A percentile compares a stretch with the other conserved stretches of the same genome.
These are phyloP conservation scores for Populus nigra DNA, from an alignment of 345 rosid species.

Conservation along the genomic window DNA sequence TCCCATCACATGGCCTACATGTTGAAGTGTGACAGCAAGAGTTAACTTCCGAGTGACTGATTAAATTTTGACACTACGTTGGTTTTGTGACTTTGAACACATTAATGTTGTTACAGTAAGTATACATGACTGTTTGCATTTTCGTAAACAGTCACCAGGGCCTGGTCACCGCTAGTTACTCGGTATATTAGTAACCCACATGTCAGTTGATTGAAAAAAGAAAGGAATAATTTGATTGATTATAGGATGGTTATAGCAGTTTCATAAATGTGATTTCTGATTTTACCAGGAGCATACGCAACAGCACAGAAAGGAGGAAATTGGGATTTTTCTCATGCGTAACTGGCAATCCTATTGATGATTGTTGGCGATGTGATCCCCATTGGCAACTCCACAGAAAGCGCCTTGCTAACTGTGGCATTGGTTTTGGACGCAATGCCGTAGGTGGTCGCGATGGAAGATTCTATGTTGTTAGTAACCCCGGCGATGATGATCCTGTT, in stretches of 20 bases:
- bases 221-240: not conserved
- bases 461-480: constrained; percentile 25
- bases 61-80: not conserved
- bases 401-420: constrained; percentile 23
- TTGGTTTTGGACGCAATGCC: constrained; percentile 33
- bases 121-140: not conserved
- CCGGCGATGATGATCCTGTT: constrained; percentile 22
- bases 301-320: constrained; percentile 56
- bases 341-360: constrained; percentile 30
- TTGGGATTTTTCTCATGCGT: constrained; percentile 26
- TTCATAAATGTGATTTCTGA: not conserved
- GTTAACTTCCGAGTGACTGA: not conserved
- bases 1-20: constrained; percentile 35
- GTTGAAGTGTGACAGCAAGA: not conserved
- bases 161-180: not conserved
- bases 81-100: not conserved
- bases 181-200: not conserved
- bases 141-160: not conserved
- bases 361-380: constrained; percentile 31
- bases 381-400: constrained; percentile 23
- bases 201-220: not conserved
- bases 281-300: constrained; percentile 57
- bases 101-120: not conserved
- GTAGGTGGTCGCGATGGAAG: constrained; percentile 28
- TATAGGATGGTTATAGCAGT: not conserved